phyloP scores from a whole-genome alignment of 176 grass and related monocot genomes.

The Raddia distichophylla region DNA sequence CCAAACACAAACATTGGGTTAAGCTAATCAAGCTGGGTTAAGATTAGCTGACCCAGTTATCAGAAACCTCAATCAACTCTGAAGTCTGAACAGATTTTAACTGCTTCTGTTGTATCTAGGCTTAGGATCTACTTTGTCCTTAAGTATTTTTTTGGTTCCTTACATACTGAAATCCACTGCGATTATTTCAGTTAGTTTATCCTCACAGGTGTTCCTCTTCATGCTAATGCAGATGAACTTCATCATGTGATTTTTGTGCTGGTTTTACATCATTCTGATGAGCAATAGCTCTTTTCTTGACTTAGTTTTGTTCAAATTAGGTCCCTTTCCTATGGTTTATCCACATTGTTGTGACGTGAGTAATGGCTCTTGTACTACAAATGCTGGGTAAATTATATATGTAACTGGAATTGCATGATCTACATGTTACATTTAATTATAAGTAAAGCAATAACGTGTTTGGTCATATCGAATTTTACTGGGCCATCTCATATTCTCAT shows the following conservation, averaged over 20 bases:
- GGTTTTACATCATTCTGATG: not conserved
- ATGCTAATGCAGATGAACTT: constrained; percentile 28
- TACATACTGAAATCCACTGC: not conserved
- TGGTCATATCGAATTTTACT: constrained; percentile 21
- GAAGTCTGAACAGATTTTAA: not conserved
- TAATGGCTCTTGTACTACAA: not conserved
- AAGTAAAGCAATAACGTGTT: not conserved
- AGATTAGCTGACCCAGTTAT: too few species aligned
- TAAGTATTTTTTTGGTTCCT: constrained; percentile 11
- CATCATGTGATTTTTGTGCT: not conserved
- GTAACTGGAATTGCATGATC: constrained; percentile 3
- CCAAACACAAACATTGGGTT: too few species aligned
- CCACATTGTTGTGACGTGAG: not conserved
- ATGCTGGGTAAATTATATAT: constrained; percentile 25
- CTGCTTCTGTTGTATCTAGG: constrained; percentile 5
- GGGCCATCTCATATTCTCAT: not conserved
- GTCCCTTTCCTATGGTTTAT: constrained; percentile 19
- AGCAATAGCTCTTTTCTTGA: not conserved
- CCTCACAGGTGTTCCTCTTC: not conserved
- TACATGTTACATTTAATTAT: constrained; percentile 4
- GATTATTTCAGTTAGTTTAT: constrained; percentile 1
- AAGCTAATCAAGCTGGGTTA: too few species aligned
- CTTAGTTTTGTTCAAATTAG: constrained; percentile 24
- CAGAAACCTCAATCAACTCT: not conserved
- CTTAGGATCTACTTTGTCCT: not conserved